A percentile compares a stretch with the other conserved stretches of the same genome.
Conservation (phyloP, 2,329 filamentous ascomycete genomes). For the Coleophoma cylindrospora region DNA sequence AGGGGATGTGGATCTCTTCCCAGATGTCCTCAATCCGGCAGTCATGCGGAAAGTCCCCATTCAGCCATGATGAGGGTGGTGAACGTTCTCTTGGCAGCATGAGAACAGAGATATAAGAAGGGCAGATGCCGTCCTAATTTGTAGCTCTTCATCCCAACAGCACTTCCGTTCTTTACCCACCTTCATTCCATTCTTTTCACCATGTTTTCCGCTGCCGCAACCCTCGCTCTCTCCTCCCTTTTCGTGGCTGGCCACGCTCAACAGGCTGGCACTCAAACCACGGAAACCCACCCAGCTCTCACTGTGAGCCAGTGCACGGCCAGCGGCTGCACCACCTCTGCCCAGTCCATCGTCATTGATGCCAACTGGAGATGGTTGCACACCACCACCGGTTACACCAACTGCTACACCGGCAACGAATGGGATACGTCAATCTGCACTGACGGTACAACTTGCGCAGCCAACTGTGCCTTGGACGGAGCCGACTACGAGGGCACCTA, state of each 20-base stretch:
- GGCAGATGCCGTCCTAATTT: background rate
- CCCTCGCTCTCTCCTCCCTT: conserved; percentile 34
- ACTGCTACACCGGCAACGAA: conserved; percentile 37
- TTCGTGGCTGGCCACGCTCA: conserved; percentile 41
- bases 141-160: background rate
- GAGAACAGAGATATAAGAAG: background rate
- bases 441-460: conserved; percentile 37
- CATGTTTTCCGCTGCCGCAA: conserved; percentile 23
- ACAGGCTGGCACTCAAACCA: conserved; percentile 38
- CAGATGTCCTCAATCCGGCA: background rate
- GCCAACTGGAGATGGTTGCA: conserved; percentile 58
- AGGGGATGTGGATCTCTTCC: background rate
- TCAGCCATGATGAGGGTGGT: background rate
- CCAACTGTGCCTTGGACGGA: conserved; percentile 48
- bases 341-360: conserved; percentile 46
- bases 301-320: conserved; percentile 45
- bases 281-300: conserved; percentile 47
- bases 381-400: conserved; percentile 33
- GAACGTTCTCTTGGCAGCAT: background rate
- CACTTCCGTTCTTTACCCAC: background rate
- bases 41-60: background rate
- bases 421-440: conserved; percentile 37
- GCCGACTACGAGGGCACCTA: conserved; percentile 48
- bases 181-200: conserved; percentile 8
- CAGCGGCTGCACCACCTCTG: conserved; percentile 40